These are phyloP conservation scores for Deuterostichococcus epilithicus DNA, from an alignment of 139 green algal species.

Conservation along the genomic window DNA sequence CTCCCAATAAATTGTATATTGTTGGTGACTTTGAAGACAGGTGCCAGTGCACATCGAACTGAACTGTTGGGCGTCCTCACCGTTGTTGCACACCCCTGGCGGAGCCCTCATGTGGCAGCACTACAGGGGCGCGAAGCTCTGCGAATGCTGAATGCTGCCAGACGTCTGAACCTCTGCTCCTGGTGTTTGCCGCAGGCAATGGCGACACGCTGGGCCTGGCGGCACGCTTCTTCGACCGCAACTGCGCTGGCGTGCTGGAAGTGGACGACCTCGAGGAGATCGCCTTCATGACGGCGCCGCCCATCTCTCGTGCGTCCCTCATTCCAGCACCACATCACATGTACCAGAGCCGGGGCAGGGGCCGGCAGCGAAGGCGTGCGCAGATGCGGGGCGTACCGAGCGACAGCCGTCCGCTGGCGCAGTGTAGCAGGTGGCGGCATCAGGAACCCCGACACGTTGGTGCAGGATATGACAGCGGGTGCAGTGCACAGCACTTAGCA, in stretches of 20 bases:
- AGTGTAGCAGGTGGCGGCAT: not conserved
- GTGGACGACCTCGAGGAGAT: conserved; percentile 61
- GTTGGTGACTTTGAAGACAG: not conserved
- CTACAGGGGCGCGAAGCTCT: no score
- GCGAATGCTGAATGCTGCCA: not conserved
- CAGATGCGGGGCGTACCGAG: not conserved
- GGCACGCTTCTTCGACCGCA: conserved; percentile 51
- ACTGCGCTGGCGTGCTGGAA: conserved; percentile 43
- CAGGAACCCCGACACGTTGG: not conserved
- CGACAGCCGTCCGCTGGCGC: not conserved
- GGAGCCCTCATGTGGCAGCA: not conserved
- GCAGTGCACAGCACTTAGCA: not conserved
- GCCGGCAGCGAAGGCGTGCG: not conserved
- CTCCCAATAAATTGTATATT: no score
- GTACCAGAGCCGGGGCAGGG: not conserved
- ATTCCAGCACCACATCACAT: not conserved
- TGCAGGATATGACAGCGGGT: not conserved
- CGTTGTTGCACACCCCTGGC: not conserved
- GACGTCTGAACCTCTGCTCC: not conserved
- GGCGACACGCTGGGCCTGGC: conserved; percentile 35
- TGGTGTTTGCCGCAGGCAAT: not conserved
- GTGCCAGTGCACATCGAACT: not conserved
- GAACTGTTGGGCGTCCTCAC: not conserved
- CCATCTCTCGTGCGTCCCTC: conserved; percentile 39
- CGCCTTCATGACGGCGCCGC: conserved; percentile 40